Evolutionary conservation across 1,284 basidiomycete genomes (phyloP), one percentile per base, ranked within the genome.

Genomic region (Apiotrichum brassicae): DNA sequence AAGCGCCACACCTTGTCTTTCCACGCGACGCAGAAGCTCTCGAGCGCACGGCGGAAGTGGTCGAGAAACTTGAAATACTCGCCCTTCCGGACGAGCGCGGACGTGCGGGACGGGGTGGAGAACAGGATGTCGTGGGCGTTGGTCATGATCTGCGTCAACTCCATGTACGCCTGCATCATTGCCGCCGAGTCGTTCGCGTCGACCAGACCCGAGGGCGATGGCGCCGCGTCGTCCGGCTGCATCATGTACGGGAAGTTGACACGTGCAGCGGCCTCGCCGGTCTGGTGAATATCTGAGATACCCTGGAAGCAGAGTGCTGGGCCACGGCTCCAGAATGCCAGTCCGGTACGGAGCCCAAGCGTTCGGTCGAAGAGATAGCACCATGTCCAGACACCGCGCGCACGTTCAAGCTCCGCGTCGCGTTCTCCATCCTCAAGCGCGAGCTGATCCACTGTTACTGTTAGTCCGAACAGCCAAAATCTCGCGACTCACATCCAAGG

Each of bases 311-410:
- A 75, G 9, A 75, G 60, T 2, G 67, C 64, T 1, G 74, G 74
- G 8, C 55, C 71, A 47, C 74, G 62, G 18, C 67, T 70, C 74
- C 74, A 75, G 57, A 75, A 75, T 2, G 74, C 74, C 20, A 73
- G 65, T 16, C 74, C 72, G 13, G 71, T 72, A 13, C 71, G 63
- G 18, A 74, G 64, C 34, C 66, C 68, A 41, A 74, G 68, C 25
- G 72, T 71, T 4, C 72, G 66, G 51, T 75, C 74, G 53, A 73
- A 75, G 7, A 75, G 64, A 46, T 75, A 75, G 57, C 74, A 75
- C 66, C 71, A 75, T 4, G 74, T 75, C 72, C 72, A 75, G 6
- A 70, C 70, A n/a, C 70, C 62, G 38, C 71, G 56, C 9, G 71
- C 71, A 12, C 74, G 59, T 39, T 75, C 70, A 11, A 72, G 57